These are phyloP conservation scores for Besnoitia besnoiti DNA, from an alignment of 169 alveolate genomes.

Conservation along the genomic window DNA sequence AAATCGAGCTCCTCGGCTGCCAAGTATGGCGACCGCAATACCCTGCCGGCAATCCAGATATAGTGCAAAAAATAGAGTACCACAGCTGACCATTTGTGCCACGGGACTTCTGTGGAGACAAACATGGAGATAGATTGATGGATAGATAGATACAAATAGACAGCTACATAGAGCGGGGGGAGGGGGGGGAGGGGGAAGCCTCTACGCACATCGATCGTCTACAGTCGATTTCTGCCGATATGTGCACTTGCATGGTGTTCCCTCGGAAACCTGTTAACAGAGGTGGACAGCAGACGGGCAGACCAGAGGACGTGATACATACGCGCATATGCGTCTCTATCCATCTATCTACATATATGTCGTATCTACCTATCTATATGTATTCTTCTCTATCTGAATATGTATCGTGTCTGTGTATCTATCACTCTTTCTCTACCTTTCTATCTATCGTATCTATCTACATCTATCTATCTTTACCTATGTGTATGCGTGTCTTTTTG, in stretches of 20 bases:
- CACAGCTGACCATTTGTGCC: too few relatives aligned
- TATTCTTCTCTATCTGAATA: not conserved
- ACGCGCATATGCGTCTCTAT: not conserved
- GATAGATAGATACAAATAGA: too few relatives aligned
- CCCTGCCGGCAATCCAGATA: too few relatives aligned
- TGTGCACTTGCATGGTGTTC: too few relatives aligned
- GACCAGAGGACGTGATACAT: not conserved
- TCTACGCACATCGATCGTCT: too few relatives aligned
- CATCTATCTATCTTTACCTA: not conserved
- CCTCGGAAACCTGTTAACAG: not conserved
- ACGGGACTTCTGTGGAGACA: too few relatives aligned
- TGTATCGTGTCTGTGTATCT: not conserved
- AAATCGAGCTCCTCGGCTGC: slow-evolving; percentile 8
- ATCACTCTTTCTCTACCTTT: not conserved
- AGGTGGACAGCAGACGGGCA: not conserved
- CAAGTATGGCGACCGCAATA: slow-evolving; percentile 4
- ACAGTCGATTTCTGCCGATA: too few relatives aligned
- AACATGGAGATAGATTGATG: too few relatives aligned
- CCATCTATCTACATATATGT: not conserved
- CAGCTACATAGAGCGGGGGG: too few relatives aligned
- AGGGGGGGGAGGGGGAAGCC: too few relatives aligned
- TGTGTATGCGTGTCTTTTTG: not conserved
- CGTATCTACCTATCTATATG: not conserved
- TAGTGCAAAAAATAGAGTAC: too few relatives aligned
- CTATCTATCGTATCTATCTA: not conserved